Evolutionary conservation across 2,329 filamentous ascomycete genomes (phyloP).

Genomic region (Clonostachys chloroleuca): DNA sequence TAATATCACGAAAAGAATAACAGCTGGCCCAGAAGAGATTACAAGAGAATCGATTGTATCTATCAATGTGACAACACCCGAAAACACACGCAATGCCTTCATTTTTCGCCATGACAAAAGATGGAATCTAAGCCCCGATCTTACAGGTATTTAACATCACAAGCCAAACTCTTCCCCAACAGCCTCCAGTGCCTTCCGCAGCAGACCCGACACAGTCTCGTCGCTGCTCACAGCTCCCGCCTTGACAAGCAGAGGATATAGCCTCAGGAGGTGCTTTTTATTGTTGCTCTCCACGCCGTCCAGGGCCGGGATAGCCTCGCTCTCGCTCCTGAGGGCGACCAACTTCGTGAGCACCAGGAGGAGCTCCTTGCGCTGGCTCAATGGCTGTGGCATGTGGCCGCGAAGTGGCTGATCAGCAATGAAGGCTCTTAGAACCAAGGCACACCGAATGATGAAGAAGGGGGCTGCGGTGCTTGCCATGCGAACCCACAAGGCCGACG

Average conservation of each 20-base stretch:
- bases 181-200: slow-evolving; percentile 57
- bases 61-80: no score
- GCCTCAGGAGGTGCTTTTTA: slow-evolving; percentile 71
- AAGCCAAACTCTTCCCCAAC: slow-evolving; percentile 52
- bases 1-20: no score
- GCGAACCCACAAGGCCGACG: slow-evolving; percentile 37
- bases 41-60: no score
- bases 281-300: slow-evolving; percentile 46
- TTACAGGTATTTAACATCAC: background rate
- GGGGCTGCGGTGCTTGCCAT: slow-evolving; percentile 75
- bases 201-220: slow-evolving; percentile 49
- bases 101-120: no score
- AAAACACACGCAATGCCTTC: no score
- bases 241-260: slow-evolving; percentile 74
- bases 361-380: slow-evolving; percentile 75
- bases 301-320: slow-evolving; percentile 59
- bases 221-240: slow-evolving; percentile 57
- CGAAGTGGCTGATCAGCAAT: slow-evolving; percentile 88
- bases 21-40: no score
- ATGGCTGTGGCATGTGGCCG: slow-evolving; percentile 83
- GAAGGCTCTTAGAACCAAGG: slow-evolving; percentile 77
- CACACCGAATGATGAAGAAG: slow-evolving; percentile 77
- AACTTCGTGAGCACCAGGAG: slow-evolving; percentile 65
- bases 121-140: no score
- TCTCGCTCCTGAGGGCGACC: slow-evolving; percentile 63